Conservation (phyloP, 352 stramenopile genomes). For the Globisporangium yorkense region DNA sequence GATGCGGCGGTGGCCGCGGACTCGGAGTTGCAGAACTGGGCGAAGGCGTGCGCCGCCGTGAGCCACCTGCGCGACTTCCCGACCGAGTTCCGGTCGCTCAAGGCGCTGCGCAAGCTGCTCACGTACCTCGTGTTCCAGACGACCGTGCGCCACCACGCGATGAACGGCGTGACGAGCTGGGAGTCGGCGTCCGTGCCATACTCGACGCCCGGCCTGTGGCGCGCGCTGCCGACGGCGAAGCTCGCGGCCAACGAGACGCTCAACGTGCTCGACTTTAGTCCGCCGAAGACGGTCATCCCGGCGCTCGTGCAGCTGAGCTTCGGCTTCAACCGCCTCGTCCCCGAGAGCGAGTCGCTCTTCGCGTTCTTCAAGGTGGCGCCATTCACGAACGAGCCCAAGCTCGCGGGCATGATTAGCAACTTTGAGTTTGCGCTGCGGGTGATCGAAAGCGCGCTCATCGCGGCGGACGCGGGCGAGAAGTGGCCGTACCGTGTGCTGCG, state of each 20-base stretch:
- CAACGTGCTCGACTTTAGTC: slow-evolving; percentile 25
- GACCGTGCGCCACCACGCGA: slow-evolving; percentile 44
- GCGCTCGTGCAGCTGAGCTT: slow-evolving; percentile 21
- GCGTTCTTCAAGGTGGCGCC: slow-evolving; percentile 19
- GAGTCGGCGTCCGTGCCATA: slow-evolving; percentile 33
- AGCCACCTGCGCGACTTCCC: slow-evolving; percentile 32
- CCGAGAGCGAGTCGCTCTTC: slow-evolving; percentile 20
- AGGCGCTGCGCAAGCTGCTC: slow-evolving; percentile 16
- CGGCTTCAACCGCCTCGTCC: slow-evolving; percentile 27
- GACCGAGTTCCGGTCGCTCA: slow-evolving; percentile 1
- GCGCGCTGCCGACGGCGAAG: slow-evolving; percentile 28
- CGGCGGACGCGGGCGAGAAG: slow-evolving; percentile 17
- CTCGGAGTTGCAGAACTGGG: slow-evolving; percentile 26
- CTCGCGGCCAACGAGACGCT: slow-evolving; percentile 12
- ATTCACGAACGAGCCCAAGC: slow-evolving; percentile 21
- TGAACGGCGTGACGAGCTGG: slow-evolving; percentile 45
- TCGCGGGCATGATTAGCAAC: slow-evolving; percentile 14
- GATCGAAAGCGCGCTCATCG: slow-evolving; percentile 25
- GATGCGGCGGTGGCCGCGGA: slow-evolving; percentile 6
- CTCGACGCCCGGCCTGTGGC: slow-evolving; percentile 37
- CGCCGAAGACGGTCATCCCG: slow-evolving; percentile 19
- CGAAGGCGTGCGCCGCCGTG: slow-evolving; percentile 15
- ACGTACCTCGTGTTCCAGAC: slow-evolving; percentile 32
- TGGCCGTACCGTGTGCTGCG: slow-evolving; percentile 30
- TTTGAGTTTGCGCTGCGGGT: slow-evolving; percentile 19